A percentile compares a stretch with the other conserved stretches of the same genome.
Conservation (phyloP, 2,329 filamentous ascomycete genomes). For the Zasmidium angulare region DNA sequence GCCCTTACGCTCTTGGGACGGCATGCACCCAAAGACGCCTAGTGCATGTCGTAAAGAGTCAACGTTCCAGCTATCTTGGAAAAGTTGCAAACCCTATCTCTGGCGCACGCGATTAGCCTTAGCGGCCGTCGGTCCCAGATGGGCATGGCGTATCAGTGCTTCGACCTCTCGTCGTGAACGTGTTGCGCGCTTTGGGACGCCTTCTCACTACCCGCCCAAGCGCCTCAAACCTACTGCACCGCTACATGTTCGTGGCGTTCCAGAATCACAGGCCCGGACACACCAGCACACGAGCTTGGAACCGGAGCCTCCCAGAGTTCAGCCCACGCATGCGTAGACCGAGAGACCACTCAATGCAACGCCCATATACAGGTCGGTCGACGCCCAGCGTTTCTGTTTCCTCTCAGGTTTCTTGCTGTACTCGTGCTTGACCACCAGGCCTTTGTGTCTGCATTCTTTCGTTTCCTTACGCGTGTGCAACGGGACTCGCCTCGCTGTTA, state of each 20-base stretch:
- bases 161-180: not conserved
- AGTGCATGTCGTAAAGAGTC: not conserved
- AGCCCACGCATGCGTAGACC: not conserved
- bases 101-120: constrained; percentile 1
- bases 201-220: not conserved
- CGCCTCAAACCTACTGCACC: constrained; percentile 4
- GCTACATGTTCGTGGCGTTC: constrained; percentile 8
- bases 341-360: not conserved
- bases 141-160: not conserved
- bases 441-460: constrained; percentile 22
- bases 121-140: not conserved
- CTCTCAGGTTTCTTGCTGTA: constrained; percentile 2
- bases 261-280: constrained; percentile 1
- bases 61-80: not conserved
- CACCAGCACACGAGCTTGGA: constrained; percentile 5
- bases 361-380: constrained; percentile 11
- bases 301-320: not conserved
- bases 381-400: constrained; percentile 3
- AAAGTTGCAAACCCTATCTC: constrained; percentile 2
- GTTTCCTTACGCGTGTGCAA: constrained; percentile 6
- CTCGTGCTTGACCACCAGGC: constrained; percentile 13
- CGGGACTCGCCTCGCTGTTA: not conserved
- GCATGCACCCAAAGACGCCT: not conserved
- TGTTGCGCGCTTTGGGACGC: constrained; percentile 1
- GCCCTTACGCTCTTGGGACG: not conserved